Percentiles rank a stretch among this genome's conserved stretches.
Conservation (phyloP, 306 rosid species). For the Vachellia collinsii region DNA sequence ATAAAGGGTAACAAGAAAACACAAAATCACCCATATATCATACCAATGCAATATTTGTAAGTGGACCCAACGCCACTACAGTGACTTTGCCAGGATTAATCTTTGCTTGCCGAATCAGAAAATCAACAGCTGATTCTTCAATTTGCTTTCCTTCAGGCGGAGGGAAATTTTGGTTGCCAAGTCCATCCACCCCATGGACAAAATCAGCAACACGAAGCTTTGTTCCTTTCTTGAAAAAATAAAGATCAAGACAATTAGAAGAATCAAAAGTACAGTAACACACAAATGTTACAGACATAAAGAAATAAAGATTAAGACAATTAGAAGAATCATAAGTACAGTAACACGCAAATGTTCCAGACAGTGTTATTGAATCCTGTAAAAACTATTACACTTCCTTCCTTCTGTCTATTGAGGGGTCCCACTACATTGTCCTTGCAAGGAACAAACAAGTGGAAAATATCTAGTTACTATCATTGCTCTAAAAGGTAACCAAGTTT, state of each 20-base stretch:
- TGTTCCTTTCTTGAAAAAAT: constrained; percentile 56
- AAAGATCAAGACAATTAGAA: constrained; percentile 15
- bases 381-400: not conserved
- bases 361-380: constrained; percentile 13
- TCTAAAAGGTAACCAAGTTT: not conserved
- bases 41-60: constrained; percentile 93
- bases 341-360: constrained; percentile 3
- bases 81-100: constrained; percentile 80
- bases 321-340: constrained; percentile 2
- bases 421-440: constrained; percentile 19
- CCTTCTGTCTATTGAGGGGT: constrained; percentile 2
- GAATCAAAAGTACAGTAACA: constrained; percentile 1
- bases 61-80: constrained; percentile 89
- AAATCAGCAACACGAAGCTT: constrained; percentile 88
- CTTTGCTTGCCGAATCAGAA: constrained; percentile 80
- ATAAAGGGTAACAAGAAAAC: constrained; percentile 6
- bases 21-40: constrained; percentile 23
- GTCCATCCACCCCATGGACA: constrained; percentile 93
- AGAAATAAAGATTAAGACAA: constrained; percentile 1
- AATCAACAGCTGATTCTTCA: constrained; percentile 69
- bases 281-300: not conserved
- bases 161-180: constrained; percentile 94
- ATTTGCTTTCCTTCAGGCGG: constrained; percentile 80
- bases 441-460: constrained; percentile 3
- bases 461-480: not conserved